phyloP scores from a whole-genome alignment of 129 eudicot genomes.

The Flaveria ramosissima region DNA sequence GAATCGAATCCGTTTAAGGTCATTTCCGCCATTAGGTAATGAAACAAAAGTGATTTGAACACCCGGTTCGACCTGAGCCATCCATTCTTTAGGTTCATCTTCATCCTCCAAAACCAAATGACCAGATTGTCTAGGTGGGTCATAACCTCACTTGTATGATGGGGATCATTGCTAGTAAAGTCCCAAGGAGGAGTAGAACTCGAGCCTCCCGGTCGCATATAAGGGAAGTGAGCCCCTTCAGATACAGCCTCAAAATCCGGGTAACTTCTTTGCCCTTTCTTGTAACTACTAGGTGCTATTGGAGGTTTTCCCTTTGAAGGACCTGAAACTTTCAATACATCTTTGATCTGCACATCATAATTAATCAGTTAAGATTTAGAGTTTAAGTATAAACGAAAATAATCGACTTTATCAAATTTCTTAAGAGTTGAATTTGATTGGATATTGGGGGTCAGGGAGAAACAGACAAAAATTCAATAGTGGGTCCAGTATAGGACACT shows the following conservation, averaged over 20 bases:
- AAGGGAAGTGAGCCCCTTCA: conserved; percentile 64
- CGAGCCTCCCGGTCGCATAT: conserved; percentile 61
- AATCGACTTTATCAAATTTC: background rate
- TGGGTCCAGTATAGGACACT: conserved; percentile 51
- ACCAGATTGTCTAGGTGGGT: conserved; percentile 65
- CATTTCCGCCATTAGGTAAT: conserved; percentile 93
- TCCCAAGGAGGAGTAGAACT: conserved; percentile 93
- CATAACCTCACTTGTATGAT: conserved; percentile 51
- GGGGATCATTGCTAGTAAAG: conserved; percentile 47
- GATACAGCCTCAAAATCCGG: conserved; percentile 71
- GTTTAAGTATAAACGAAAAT: background rate
- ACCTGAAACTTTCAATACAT: conserved; percentile 78
- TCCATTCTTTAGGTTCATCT: conserved; percentile 95
- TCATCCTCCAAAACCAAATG: conserved; percentile 77
- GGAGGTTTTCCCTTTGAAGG: conserved; percentile 57
- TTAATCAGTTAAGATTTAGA: background rate
- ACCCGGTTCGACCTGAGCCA: conserved; percentile 99
- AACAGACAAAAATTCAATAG: conserved; percentile 54
- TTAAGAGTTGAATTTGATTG: conserved; percentile 16
- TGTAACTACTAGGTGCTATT: conserved; percentile 52
- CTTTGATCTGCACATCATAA: conserved; percentile 66
- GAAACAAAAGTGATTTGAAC: conserved; percentile 94
- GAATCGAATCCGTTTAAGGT: conserved; percentile 92
- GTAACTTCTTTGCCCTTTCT: conserved; percentile 53
- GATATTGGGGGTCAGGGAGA: conserved; percentile 13